A percentile compares a stretch with the other conserved stretches of the same genome.
These are phyloP conservation scores for Silene vulgaris DNA, from an alignment of 179 eudicot genomes.

Conservation along the genomic window DNA sequence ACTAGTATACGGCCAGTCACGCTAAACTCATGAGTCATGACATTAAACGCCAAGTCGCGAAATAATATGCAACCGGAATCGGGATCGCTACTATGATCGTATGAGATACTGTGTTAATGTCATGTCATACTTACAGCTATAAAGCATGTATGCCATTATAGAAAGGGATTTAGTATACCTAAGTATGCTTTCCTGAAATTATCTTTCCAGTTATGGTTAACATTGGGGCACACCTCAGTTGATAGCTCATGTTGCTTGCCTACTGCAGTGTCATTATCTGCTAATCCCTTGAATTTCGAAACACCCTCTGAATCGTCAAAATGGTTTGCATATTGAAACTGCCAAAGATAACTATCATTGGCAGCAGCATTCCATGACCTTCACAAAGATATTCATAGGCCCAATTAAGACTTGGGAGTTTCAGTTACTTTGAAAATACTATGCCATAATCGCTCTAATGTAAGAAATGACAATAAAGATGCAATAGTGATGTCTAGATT, in stretches of 20 bases:
- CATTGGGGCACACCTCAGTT: slow-evolving; percentile 20
- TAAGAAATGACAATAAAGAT: neutral
- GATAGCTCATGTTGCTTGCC: slow-evolving; percentile 16
- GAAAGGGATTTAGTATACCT: slow-evolving; percentile 35
- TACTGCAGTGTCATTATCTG: slow-evolving; percentile 20
- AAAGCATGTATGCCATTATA: neutral
- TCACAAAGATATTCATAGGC: slow-evolving; percentile 18
- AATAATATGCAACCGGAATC: too few relatives aligned
- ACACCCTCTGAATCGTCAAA: slow-evolving; percentile 34
- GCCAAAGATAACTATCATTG: slow-evolving; percentile 63
- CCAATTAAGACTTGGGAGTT: neutral
- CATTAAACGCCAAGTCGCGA: too few relatives aligned
- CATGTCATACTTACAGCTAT: neutral
- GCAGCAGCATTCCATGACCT: slow-evolving; percentile 83
- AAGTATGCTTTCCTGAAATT: slow-evolving; percentile 44
- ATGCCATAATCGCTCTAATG: neutral
- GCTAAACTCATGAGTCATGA: too few relatives aligned
- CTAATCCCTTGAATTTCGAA: slow-evolving; percentile 12
- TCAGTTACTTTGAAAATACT: neutral
- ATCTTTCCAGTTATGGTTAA: slow-evolving; percentile 42
- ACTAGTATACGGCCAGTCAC: too few relatives aligned
- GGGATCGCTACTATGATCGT: too few relatives aligned
- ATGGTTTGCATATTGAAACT: slow-evolving; percentile 36
- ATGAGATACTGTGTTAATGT: too few relatives aligned
- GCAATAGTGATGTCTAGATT: neutral